Evolutionary conservation across 768 basidiomycete genomes (phyloP).

Genomic region (Trametopsis cervina): DNA sequence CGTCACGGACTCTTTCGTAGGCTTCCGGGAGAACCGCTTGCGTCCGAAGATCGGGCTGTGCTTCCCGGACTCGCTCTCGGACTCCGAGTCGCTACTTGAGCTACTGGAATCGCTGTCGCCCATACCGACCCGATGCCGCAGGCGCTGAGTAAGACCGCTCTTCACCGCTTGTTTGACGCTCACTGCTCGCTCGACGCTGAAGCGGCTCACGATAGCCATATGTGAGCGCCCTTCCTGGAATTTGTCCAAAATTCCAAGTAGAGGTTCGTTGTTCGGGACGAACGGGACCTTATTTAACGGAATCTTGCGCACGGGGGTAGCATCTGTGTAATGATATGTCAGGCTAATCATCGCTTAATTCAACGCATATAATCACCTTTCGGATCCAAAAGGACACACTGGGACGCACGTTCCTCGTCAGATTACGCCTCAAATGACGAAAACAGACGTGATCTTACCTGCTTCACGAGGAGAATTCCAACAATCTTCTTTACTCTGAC

Average conservation of each 20-base stretch:
- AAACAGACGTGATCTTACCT: constrained; percentile 26
- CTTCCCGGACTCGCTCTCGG: constrained; percentile 2
- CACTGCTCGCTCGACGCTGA: constrained; percentile 41
- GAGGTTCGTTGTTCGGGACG: constrained; percentile 79
- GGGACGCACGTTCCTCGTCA: neutral
- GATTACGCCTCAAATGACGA: neutral
- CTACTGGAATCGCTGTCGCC: constrained; percentile 36
- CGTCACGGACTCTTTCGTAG: constrained; percentile 7
- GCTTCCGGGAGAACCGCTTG: constrained; percentile 10
- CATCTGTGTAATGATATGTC: constrained; percentile 52
- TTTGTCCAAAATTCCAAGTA: constrained; percentile 78
- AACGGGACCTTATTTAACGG: constrained; percentile 84
- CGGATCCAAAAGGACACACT: constrained; percentile 80
- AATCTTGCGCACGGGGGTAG: constrained; percentile 73
- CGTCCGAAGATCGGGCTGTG: constrained; percentile 5
- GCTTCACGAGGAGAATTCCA: constrained; percentile 84
- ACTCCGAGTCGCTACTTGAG: constrained; percentile 4
- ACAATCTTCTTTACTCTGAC: constrained; percentile 79
- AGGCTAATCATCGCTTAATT: constrained; percentile 15
- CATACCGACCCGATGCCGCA: constrained; percentile 69
- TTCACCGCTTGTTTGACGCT: constrained; percentile 83
- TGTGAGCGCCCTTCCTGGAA: constrained; percentile 90
- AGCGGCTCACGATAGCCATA: constrained; percentile 72
- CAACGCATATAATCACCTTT: constrained; percentile 42
- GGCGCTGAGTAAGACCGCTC: constrained; percentile 68